Percentiles rank a stretch among this genome's conserved stretches.
These are phyloP conservation scores for Cryptosporidium viatorum DNA, from an alignment of 169 alveolate species.

Conservation along the genomic window DNA sequence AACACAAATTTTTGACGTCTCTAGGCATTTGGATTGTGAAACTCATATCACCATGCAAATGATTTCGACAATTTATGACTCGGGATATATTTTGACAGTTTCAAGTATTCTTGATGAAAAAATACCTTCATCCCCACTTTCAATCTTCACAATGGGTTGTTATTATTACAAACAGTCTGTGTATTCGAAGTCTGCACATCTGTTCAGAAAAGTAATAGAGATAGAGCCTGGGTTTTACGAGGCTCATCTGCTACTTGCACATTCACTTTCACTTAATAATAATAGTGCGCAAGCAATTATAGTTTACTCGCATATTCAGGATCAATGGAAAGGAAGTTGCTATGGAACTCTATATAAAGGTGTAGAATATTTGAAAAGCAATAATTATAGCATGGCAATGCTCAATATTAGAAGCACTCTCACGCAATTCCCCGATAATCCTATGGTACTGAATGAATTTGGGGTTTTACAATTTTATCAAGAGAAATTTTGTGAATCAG, in stretches of 20 bases:
- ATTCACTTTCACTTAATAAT: constrained; percentile 49
- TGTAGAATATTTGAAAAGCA: constrained; percentile 46
- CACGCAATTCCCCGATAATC: constrained; percentile 11
- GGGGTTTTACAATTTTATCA: constrained; percentile 64
- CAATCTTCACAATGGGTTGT: constrained; percentile 61
- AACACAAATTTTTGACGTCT: constrained; percentile 26
- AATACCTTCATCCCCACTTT: constrained; percentile 50
- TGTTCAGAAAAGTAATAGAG: constrained; percentile 55
- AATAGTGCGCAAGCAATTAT: constrained; percentile 52
- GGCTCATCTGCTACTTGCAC: constrained; percentile 59
- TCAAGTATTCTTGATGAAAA: constrained; percentile 32
- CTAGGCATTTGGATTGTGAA: constrained; percentile 10
- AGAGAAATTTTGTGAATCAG: constrained; percentile 1
- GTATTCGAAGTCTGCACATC: constrained; percentile 56
- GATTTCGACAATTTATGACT: constrained; percentile 18
- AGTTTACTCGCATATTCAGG: constrained; percentile 36
- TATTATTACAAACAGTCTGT: constrained; percentile 45
- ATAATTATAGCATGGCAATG: constrained; percentile 16
- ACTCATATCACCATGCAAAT: constrained; percentile 12
- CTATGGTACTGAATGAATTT: constrained; percentile 32
- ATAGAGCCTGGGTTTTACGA: constrained; percentile 70
- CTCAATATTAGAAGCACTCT: constrained; percentile 13
- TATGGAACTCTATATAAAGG: constrained; percentile 48
- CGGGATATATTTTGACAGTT: constrained; percentile 30
- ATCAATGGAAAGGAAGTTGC: constrained; percentile 63